These are phyloP conservation scores for Phialemonium atrogriseum DNA, from an alignment of 2,329 filamentous ascomycete genomes.

Conservation along the genomic window DNA sequence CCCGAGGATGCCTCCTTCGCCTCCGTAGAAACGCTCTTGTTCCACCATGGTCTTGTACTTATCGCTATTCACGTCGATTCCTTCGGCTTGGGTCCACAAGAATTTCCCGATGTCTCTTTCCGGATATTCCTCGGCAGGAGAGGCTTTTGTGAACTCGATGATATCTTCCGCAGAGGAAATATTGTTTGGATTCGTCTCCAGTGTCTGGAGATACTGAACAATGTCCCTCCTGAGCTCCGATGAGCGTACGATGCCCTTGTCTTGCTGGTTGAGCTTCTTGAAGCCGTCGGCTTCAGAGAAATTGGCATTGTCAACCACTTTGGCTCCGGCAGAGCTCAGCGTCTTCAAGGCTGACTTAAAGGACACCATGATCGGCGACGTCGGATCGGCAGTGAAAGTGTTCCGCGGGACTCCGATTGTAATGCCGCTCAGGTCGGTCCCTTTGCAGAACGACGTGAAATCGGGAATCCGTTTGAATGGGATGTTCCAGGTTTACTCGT, in stretches of 20 bases:
- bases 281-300: conserved; percentile 34
- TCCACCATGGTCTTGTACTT: conserved; percentile 1
- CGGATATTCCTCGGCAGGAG: conserved; percentile 3
- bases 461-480: conserved; percentile 47
- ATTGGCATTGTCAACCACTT: conserved; percentile 38
- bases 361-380: conserved; percentile 26
- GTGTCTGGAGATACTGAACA: neutral
- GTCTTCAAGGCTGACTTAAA: conserved; percentile 47
- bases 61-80: conserved; percentile 1
- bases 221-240: conserved; percentile 3
- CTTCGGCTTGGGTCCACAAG: conserved; percentile 1
- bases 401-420: conserved; percentile 59
- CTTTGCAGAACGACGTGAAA: conserved; percentile 51
- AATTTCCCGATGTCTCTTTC: conserved; percentile 4
- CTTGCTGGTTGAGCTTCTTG: conserved; percentile 1
- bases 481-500: conserved; percentile 57
- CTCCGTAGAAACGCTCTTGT: conserved; percentile 1
- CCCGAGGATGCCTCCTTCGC: conserved; percentile 2
- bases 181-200: neutral
- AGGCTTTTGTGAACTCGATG: conserved; percentile 2
- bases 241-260: neutral
- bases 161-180: neutral
- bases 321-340: conserved; percentile 47
- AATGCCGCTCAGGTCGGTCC: conserved; percentile 42
- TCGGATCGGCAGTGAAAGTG: conserved; percentile 29